Conservation (phyloP, 306 rosid species). For the Ochetophila trinervis region DNA sequence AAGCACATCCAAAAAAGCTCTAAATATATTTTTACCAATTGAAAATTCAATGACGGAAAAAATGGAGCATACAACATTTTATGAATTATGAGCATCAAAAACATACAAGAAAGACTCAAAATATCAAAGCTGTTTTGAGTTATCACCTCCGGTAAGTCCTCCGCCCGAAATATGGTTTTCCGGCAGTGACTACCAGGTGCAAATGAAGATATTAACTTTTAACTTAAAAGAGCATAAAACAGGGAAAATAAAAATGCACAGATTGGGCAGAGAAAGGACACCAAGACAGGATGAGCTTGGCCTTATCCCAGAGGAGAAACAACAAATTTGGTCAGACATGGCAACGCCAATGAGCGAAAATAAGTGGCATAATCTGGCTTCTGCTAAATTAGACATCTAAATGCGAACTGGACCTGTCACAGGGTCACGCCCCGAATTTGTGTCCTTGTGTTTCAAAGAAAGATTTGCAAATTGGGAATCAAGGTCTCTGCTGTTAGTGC, state of each 20-base stretch:
- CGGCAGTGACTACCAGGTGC: constrained; percentile 87
- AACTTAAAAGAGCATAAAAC: constrained; percentile 39
- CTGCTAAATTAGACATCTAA: constrained; percentile 39
- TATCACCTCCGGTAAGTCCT: constrained; percentile 87
- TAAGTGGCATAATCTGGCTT: constrained; percentile 39
- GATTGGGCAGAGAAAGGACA: constrained; percentile 43
- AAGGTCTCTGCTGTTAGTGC: constrained; percentile 86
- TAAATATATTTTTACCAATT: constrained; percentile 24
- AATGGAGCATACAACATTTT: constrained; percentile 31
- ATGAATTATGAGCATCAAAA: constrained; percentile 16
- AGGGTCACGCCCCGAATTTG: constrained; percentile 67
- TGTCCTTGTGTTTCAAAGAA: constrained; percentile 79
- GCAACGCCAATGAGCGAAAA: constrained; percentile 31
- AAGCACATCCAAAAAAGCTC: constrained; percentile 38
- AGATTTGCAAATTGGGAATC: constrained; percentile 87
- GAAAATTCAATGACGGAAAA: constrained; percentile 10
- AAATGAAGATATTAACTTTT: constrained; percentile 40
- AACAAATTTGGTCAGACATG: constrained; percentile 33
- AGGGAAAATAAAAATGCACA: constrained; percentile 36
- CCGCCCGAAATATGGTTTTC: constrained; percentile 45
- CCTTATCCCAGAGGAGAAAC: constrained; percentile 50
- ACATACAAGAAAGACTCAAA: constrained; percentile 27
- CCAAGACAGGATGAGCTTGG: constrained; percentile 44
- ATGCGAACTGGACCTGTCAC: constrained; percentile 64
- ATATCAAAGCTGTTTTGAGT: constrained; percentile 42